Conservation (phyloP, 495 filamentous ascomycete genomes). For the Trichoderma gamsii region DNA sequence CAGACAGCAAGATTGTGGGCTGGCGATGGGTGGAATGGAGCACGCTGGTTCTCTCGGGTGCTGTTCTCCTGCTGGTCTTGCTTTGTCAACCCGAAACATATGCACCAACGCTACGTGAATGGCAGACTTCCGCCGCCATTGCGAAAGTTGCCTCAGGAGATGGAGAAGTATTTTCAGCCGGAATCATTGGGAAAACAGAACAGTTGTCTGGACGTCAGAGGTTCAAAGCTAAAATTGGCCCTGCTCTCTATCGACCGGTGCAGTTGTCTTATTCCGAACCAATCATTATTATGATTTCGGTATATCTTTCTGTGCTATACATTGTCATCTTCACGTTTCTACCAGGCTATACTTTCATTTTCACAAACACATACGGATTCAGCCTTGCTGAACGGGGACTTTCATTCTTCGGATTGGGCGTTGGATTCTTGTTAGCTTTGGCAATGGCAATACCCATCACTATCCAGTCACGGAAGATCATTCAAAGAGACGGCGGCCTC, state of each 20-base stretch:
- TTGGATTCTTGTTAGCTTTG: not conserved
- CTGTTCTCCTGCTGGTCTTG: slow-evolving; percentile 50
- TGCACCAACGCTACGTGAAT: slow-evolving; percentile 50
- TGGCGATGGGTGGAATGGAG: slow-evolving; percentile 76
- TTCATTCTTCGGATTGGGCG: slow-evolving; percentile 16
- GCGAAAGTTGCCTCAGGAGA: not conserved
- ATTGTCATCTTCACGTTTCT: slow-evolving; percentile 59
- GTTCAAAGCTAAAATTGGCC: slow-evolving; percentile 45
- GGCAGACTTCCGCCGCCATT: slow-evolving; percentile 16
- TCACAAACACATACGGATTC: slow-evolving; percentile 46
- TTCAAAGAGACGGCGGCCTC: slow-evolving; percentile 36
- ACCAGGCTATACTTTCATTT: slow-evolving; percentile 55
- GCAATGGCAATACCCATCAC: slow-evolving; percentile 29
- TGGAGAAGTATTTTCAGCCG: slow-evolving; percentile 51
- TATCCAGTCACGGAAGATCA: slow-evolving; percentile 43
- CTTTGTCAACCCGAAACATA: slow-evolving; percentile 70
- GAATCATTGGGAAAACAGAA: slow-evolving; percentile 30
- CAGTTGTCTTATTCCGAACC: slow-evolving; percentile 57
- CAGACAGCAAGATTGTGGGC: slow-evolving; percentile 35
- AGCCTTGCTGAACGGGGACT: slow-evolving; percentile 48
- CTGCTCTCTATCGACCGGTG: slow-evolving; percentile 61
- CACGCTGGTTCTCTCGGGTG: slow-evolving; percentile 59
- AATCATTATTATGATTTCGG: slow-evolving; percentile 57
- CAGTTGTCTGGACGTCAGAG: slow-evolving; percentile 30
- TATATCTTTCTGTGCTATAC: slow-evolving; percentile 55